Percentiles rank a stretch among this genome's conserved stretches.
phyloP scores from a whole-genome alignment of 2,329 filamentous ascomycete species.

The Aspergillus sp. region DNA sequence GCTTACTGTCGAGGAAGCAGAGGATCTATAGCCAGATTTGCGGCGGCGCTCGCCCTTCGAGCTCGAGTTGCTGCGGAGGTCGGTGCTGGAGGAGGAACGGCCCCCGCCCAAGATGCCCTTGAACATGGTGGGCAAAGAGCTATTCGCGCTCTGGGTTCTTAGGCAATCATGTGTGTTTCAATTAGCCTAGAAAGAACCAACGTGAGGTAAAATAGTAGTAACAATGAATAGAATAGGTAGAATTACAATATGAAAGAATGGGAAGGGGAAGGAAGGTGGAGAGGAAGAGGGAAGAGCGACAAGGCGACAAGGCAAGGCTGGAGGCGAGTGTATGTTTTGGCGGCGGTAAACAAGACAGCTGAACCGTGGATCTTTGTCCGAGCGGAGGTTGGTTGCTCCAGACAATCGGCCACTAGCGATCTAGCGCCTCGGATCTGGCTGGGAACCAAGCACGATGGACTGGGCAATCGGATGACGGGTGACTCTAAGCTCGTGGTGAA shows the following conservation, averaged over 20 bases:
- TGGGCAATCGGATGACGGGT: background rate
- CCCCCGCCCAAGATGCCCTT: conserved; percentile 40
- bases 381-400: conserved; percentile 27
- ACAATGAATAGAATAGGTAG: conserved; percentile 13
- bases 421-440: conserved; percentile 20
- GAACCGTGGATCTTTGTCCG: conserved; percentile 32
- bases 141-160: conserved; percentile 22
- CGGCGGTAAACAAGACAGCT: conserved; percentile 33
- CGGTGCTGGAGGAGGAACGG: conserved; percentile 34
- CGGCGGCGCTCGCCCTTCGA: conserved; percentile 34
- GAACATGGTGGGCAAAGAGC: conserved; percentile 38
- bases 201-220: background rate
- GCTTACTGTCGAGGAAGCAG: conserved; percentile 31
- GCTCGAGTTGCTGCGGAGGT: conserved; percentile 32
- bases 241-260: conserved; percentile 5
- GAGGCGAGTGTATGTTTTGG: conserved; percentile 12
- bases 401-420: conserved; percentile 27
- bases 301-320: conserved; percentile 19
- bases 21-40: conserved; percentile 31
- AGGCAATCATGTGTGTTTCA: conserved; percentile 28
- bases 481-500: conserved; percentile 1
- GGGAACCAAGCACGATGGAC: background rate
- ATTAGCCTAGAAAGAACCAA: conserved; percentile 1
- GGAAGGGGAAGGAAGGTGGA: conserved; percentile 3
- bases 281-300: conserved; percentile 2